phyloP scores from a whole-genome alignment of 345 rosid genomes.

The Hypericum perforatum region DNA sequence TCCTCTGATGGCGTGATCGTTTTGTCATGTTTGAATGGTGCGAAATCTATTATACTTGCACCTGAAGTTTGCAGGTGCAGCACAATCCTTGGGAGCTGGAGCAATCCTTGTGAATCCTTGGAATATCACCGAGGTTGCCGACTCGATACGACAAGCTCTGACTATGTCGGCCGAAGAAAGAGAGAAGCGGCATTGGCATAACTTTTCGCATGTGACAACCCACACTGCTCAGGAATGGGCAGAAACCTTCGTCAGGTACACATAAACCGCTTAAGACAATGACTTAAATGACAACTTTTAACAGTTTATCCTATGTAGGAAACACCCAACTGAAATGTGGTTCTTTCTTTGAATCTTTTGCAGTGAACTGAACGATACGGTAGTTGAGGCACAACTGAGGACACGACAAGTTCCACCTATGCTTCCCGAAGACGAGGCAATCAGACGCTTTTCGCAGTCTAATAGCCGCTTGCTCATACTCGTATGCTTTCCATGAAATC shows the following conservation, averaged over 20 bases:
- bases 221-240: slow-evolving; percentile 99
- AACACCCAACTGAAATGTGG: neutral
- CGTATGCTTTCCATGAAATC: slow-evolving; percentile 53
- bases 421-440: slow-evolving; percentile 68
- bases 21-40: too few species aligned
- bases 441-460: slow-evolving; percentile 52
- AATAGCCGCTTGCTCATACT: slow-evolving; percentile 79
- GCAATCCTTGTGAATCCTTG: slow-evolving; percentile 97
- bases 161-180: slow-evolving; percentile 75
- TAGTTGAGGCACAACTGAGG: slow-evolving; percentile 92
- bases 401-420: slow-evolving; percentile 83
- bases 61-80: slow-evolving; percentile 95
- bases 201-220: slow-evolving; percentile 59
- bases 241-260: slow-evolving; percentile 91
- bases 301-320: too few species aligned
- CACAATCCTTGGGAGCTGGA: slow-evolving; percentile 98
- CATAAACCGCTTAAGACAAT: neutral
- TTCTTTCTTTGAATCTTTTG: slow-evolving; percentile 13
- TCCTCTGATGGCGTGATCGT: too few species aligned
- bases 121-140: slow-evolving; percentile 99
- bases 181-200: slow-evolving; percentile 84
- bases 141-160: slow-evolving; percentile 76
- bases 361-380: slow-evolving; percentile 96
- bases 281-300: slow-evolving; percentile 4
- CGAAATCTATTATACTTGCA: slow-evolving; percentile 2